Evolutionary conservation across 495 filamentous ascomycete genomes (phyloP).

Genomic region (Pseudevernia furfuracea): DNA sequence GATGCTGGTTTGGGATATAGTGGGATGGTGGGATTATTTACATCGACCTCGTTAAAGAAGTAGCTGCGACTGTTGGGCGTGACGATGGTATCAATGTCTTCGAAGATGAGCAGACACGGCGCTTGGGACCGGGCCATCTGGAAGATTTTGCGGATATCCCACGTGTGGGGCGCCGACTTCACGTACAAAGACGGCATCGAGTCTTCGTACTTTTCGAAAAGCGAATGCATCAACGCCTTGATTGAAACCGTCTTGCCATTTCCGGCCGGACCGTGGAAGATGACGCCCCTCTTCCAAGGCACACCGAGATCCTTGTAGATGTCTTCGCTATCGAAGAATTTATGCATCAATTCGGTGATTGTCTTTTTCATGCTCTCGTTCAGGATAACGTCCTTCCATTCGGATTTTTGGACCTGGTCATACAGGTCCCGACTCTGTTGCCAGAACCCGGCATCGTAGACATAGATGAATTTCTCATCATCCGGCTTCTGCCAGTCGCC

Average conservation of each 20-base stretch:
- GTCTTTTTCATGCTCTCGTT: slow-evolving; percentile 39
- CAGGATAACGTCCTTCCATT: slow-evolving; percentile 41
- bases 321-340: slow-evolving; percentile 40
- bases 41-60: slow-evolving; percentile 64
- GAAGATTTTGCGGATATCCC: slow-evolving; percentile 43
- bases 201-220: slow-evolving; percentile 33
- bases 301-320: slow-evolving; percentile 39
- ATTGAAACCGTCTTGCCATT: slow-evolving; percentile 67
- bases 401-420: slow-evolving; percentile 34
- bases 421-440: slow-evolving; percentile 14
- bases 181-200: slow-evolving; percentile 49
- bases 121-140: slow-evolving; percentile 37
- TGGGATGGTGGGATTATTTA: background rate
- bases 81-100: slow-evolving; percentile 60
- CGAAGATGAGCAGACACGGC: slow-evolving; percentile 48
- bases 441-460: slow-evolving; percentile 33
- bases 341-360: slow-evolving; percentile 33
- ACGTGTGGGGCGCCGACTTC: slow-evolving; percentile 37
- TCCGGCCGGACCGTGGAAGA: slow-evolving; percentile 44
- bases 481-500: slow-evolving; percentile 32
- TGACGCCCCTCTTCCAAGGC: slow-evolving; percentile 42
- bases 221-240: slow-evolving; percentile 57
- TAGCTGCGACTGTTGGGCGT: slow-evolving; percentile 46
- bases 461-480: slow-evolving; percentile 34
- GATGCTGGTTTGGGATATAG: background rate